phyloP scores from a whole-genome alignment of 2,329 filamentous ascomycete genomes.

The Metarhizium sp. region DNA sequence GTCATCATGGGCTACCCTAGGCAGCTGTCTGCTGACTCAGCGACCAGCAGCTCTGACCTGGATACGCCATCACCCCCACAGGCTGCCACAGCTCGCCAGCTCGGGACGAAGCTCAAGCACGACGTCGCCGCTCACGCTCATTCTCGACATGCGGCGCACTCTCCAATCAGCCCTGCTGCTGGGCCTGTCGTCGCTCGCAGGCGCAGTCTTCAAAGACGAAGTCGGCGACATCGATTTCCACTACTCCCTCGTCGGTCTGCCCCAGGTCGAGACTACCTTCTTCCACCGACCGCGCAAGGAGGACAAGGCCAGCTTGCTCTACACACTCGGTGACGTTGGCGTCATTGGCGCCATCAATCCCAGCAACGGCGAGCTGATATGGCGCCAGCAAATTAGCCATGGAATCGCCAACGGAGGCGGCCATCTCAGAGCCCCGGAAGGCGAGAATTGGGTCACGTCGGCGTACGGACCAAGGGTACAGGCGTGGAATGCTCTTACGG shows the following conservation, averaged over 20 bases:
- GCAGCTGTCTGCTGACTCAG: background rate
- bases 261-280: constrained; percentile 77
- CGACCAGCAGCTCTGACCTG: background rate
- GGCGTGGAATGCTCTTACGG: constrained; percentile 76
- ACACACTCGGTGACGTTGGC: constrained; percentile 77
- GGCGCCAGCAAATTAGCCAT: constrained; percentile 67
- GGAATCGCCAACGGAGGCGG: constrained; percentile 36
- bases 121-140: constrained; percentile 2
- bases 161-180: constrained; percentile 27
- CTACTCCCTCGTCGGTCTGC: constrained; percentile 76
- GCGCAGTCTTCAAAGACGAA: constrained; percentile 79
- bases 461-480: constrained; percentile 62
- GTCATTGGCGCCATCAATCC: constrained; percentile 86
- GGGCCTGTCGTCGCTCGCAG: constrained; percentile 31
- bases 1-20: background rate
- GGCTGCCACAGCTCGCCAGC: background rate
- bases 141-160: constrained; percentile 25
- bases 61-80: background rate
- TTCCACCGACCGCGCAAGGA: constrained; percentile 79
- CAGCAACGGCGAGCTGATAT: constrained; percentile 71
- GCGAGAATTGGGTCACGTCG: constrained; percentile 67
- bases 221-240: constrained; percentile 90
- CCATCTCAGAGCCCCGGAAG: constrained; percentile 65
- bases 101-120: constrained; percentile 5
- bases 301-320: constrained; percentile 82